These are phyloP conservation scores for Yarrowia keelungensis DNA, from an alignment of 805 yeast species.

Conservation along the genomic window DNA sequence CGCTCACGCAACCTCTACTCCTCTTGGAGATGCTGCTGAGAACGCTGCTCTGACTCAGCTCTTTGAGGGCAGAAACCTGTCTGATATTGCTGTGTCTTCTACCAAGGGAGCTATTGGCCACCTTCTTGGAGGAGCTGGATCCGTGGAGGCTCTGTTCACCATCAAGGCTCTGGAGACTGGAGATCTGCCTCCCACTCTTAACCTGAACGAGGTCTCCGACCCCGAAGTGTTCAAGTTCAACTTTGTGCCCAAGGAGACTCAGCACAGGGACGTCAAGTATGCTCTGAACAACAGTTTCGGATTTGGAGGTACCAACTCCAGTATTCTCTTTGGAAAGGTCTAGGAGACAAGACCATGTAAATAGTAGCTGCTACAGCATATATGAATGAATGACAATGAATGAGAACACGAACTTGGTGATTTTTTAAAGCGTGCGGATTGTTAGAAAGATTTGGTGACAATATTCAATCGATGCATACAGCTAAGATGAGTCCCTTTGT, in stretches of 20 bases:
- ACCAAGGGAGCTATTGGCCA: slow-evolving; percentile 95
- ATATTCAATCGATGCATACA: too few species aligned
- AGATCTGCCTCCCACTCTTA: slow-evolving; percentile 79
- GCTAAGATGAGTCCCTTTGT: too few species aligned
- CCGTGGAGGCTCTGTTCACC: slow-evolving; percentile 87
- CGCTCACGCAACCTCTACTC: slow-evolving; percentile 97
- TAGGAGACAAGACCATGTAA: background rate
- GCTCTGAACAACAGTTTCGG: slow-evolving; percentile 94
- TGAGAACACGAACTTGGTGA: too few species aligned
- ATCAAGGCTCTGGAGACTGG: slow-evolving; percentile 65
- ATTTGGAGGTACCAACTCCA: slow-evolving; percentile 94
- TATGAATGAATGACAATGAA: too few species aligned
- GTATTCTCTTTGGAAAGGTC: slow-evolving; percentile 53
- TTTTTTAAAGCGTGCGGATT: too few species aligned
- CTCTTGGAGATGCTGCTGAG: slow-evolving; percentile 89
- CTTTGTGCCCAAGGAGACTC: slow-evolving; percentile 62
- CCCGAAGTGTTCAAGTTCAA: slow-evolving; percentile 58
- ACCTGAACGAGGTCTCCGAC: slow-evolving; percentile 63
- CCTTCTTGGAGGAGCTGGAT: slow-evolving; percentile 93
- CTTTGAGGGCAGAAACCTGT: slow-evolving; percentile 52
- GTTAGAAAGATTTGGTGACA: too few species aligned
- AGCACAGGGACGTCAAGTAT: slow-evolving; percentile 54
- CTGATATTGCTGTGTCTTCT: slow-evolving; percentile 62
- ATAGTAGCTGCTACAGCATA: background rate
- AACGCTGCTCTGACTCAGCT: slow-evolving; percentile 67